A percentile compares a stretch with the other conserved stretches of the same genome.
Evolutionary conservation across 768 basidiomycete species (phyloP).

Genomic region (Lentinula lateritia): DNA sequence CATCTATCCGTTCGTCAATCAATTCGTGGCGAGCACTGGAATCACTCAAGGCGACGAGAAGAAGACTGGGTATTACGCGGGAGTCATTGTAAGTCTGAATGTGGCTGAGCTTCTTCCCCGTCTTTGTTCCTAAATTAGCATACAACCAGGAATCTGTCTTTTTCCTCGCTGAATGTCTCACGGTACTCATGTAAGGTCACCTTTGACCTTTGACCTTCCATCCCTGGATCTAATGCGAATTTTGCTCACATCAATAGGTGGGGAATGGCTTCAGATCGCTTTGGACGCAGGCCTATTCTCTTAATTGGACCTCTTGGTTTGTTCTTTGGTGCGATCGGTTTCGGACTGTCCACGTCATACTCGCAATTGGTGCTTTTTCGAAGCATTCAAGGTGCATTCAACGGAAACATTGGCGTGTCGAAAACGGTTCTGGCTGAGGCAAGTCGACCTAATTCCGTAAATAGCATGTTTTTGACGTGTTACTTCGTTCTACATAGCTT

Average conservation of each 20-base stretch:
- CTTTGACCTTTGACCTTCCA: too few relatives aligned
- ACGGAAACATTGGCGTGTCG: slow-evolving; percentile 23
- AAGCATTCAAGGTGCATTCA: slow-evolving; percentile 22
- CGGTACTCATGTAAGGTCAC: slow-evolving; percentile 10
- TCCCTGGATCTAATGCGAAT: background rate
- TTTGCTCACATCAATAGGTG: slow-evolving; percentile 9
- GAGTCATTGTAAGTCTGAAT: slow-evolving; percentile 13
- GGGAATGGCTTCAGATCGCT: slow-evolving; percentile 24
- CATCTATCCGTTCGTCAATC: slow-evolving; percentile 17
- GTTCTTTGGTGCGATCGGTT: slow-evolving; percentile 19
- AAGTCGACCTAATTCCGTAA: slow-evolving; percentile 4
- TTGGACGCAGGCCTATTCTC: slow-evolving; percentile 25
- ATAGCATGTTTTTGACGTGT: background rate
- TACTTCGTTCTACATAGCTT: slow-evolving; percentile 11
- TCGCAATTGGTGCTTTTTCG: slow-evolving; percentile 19
- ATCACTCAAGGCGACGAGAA: slow-evolving; percentile 14
- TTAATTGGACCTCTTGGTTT: slow-evolving; percentile 25
- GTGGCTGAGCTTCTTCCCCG: background rate
- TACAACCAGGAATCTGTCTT: slow-evolving; percentile 22
- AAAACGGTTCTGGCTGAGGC: slow-evolving; percentile 26
- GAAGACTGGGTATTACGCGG: slow-evolving; percentile 17
- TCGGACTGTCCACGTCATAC: slow-evolving; percentile 14
- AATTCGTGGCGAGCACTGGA: slow-evolving; percentile 10
- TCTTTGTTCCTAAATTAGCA: background rate
- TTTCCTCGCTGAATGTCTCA: slow-evolving; percentile 20